Base-by-base conservation (phyloP, 2,329 filamentous ascomycete species). In the Emergomyces pasteurianus region DNA sequence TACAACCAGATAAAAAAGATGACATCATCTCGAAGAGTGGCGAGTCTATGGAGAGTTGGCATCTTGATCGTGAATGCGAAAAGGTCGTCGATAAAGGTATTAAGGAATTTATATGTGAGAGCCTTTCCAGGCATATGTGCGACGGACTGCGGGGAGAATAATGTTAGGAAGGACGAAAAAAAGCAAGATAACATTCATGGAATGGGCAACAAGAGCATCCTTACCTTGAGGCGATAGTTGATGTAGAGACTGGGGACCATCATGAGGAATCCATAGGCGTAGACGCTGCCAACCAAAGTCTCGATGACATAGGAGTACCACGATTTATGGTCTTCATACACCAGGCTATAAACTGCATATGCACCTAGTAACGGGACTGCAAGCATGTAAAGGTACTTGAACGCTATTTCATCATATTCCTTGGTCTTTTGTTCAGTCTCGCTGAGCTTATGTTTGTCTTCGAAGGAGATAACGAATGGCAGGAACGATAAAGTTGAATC, bases 31-130 rank as follows among this genome's bases (percentile, higher is more conserved):
- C 94, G 83, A 65, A 99, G 82, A 0, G 94, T 97, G 0, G 94
- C 91, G 58, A 99, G 80, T 18, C 94, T 85, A 75, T 99, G 94
- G 58, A 99, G 81, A 64, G 92, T 85, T 0, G 94, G 94, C 94
- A 99, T 99, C 79, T 97, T 97, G 79, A 99, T 96, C 46, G 94
- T 99, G 71, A 97, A 99, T 1, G 94, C 94, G 71, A 99, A 99
- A 38, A 99, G 80, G 72, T 99, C 94, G 75, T 99, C 94, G 73
- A 99, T 97, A 74, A 99, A 99, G 5, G 94, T 97, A 79, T 97
- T 96, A 66, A 97, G 79, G 77, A 96, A 96, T 78, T 97, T 96
- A 83, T 96, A 96, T 74, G 87, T 92, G 90, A 99, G 94, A 55
- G 94, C 91, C 78, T 90, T 92, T 67, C 83, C 90, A 1, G 94